Conservation (phyloP, 2,329 filamentous ascomycete species). For the Fusarium illudens region DNA sequence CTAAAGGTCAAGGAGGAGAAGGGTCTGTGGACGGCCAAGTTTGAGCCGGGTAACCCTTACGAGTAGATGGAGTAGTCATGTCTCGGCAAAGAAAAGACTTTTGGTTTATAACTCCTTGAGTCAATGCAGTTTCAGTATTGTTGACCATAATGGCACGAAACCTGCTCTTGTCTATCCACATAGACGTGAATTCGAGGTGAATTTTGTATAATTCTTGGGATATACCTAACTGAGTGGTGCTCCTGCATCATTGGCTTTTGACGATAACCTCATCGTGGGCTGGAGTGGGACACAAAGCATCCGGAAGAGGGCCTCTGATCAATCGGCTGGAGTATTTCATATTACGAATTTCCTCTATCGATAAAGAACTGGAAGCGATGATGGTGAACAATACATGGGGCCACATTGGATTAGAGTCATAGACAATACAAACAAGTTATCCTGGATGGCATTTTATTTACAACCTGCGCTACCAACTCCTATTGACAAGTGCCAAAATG, state of each 20-base stretch:
- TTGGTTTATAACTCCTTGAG: not conserved
- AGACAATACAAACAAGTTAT: too few species aligned
- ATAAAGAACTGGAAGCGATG: not conserved
- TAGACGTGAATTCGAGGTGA: not conserved
- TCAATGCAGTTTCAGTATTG: not conserved
- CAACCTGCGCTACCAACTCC: not conserved
- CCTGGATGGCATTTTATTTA: too few species aligned
- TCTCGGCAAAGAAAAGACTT: not conserved
- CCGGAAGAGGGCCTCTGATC: not conserved
- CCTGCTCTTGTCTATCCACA: not conserved
- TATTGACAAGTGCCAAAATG: not conserved
- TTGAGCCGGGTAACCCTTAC: conserved; percentile 37
- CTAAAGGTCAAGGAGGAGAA: conserved; percentile 45
- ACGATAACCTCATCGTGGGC: not conserved
- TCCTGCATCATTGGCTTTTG: not conserved
- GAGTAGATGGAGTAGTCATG: not conserved
- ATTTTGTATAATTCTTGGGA: not conserved
- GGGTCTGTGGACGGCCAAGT: conserved; percentile 43
- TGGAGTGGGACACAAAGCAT: not conserved
- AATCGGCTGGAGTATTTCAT: not conserved
- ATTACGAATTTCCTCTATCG: not conserved
- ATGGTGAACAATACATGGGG: not conserved
- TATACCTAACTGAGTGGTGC: too few species aligned
- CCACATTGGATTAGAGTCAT: too few species aligned
- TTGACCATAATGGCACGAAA: not conserved